Evolutionary conservation across 2,329 filamentous ascomycete species (phyloP), one percentile per base, ranked within the genome.

Genomic region (Sporothrix mexicana): DNA sequence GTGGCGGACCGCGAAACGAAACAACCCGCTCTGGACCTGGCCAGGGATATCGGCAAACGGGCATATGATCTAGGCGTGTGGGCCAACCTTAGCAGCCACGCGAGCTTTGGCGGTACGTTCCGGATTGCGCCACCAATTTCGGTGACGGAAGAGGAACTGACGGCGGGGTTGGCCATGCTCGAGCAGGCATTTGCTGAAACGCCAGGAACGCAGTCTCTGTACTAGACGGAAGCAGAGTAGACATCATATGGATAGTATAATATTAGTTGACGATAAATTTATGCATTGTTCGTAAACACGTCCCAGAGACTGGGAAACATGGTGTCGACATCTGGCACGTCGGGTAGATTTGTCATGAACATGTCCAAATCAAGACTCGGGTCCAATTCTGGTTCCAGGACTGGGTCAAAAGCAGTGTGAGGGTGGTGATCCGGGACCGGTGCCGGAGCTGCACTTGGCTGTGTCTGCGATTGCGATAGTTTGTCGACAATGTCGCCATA

Each of bases 101-200:
- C 83, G 6, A 85, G 84, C 64, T 88, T 89, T 77, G 84, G 86
- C 0, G 88, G 88, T 3, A 84, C 86, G 0, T 89, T 91, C 73
- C 80, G 88, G 12, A 85, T 91, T 67, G 88, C 88, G 6, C 88
- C 88, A 30, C 88, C 89, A 0, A 86, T 91, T 55, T 23, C 55
- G n/a, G 23, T 59, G 20, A 59, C 20, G 6, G 20, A 13, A 25
- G 20, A 9, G 1, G 55, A 59, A 6, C n/a, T 59, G n/a, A 25
- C n/a, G 5, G 3, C n/a, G 0, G 55, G 55, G 0, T 13, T 59
- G 8, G 20, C 23, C 55, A 59, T 59, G 23, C 55, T 59, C 3
- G 55, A 59, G 10, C 1, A 59, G 8, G 55, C 55, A 25, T 59
- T 59, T 59, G 23, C 55, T 2, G 53, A 57, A 20, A 57, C 53